These are phyloP conservation scores for Aquilaria yunnanensis DNA, from an alignment of 345 rosid species.

Conservation along the genomic window DNA sequence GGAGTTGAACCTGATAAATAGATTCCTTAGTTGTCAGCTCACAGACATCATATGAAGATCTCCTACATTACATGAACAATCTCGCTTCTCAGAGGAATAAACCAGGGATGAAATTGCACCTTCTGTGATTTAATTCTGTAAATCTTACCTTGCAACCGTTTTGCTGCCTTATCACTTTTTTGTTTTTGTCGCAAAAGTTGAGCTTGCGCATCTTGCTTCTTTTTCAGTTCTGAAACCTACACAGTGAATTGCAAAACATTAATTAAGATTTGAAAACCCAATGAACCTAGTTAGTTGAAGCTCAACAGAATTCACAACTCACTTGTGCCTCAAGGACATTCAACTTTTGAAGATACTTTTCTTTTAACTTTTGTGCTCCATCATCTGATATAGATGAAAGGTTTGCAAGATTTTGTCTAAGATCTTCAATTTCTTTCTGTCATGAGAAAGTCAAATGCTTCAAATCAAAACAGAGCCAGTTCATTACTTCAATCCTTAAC, in stretches of 20 bases:
- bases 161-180: slow-evolving; percentile 89
- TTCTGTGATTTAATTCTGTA: slow-evolving; percentile 83
- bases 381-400: too few relatives aligned
- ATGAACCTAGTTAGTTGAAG: slow-evolving; percentile 3
- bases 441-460: too few relatives aligned
- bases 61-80: not conserved
- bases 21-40: slow-evolving; percentile 5
- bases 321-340: slow-evolving; percentile 88
- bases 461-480: too few relatives aligned
- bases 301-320: slow-evolving; percentile 5
- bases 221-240: slow-evolving; percentile 83
- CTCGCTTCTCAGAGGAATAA: not conserved
- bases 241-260: slow-evolving; percentile 9
- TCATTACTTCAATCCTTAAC: too few relatives aligned
- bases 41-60: not conserved
- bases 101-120: slow-evolving; percentile 24
- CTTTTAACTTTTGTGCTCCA: too few relatives aligned
- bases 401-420: too few relatives aligned
- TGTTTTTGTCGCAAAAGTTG: slow-evolving; percentile 93
- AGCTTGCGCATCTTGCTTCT: slow-evolving; percentile 97
- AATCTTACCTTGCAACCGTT: slow-evolving; percentile 78
- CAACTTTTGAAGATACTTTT: too few relatives aligned
- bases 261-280: not conserved
- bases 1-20: slow-evolving; percentile 64
- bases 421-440: slow-evolving; percentile 96